Conservation (phyloP, 768 basidiomycete species). For the Hypholoma sublateritium region DNA sequence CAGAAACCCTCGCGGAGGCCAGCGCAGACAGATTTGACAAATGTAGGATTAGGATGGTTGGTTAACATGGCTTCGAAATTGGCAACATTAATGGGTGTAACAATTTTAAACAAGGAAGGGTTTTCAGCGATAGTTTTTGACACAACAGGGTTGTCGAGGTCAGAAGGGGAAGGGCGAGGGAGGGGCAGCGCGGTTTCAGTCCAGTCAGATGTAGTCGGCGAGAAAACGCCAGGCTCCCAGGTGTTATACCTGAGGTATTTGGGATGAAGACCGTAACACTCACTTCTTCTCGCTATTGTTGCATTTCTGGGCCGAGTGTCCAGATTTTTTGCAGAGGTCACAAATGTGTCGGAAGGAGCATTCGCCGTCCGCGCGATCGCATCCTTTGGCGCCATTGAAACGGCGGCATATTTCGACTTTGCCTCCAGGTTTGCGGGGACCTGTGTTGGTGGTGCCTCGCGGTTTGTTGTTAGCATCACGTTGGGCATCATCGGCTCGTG, state of each 20-base stretch:
- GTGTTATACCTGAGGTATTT: slow-evolving; percentile 15
- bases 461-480: neutral
- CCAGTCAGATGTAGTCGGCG: slow-evolving; percentile 16
- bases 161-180: slow-evolving; percentile 11
- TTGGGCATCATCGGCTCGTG: neutral
- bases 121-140: slow-evolving; percentile 22
- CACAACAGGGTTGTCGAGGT: slow-evolving; percentile 15
- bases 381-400: neutral
- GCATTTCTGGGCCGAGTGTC: neutral
- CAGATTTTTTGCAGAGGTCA: neutral
- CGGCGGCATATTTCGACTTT: neutral
- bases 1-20: slow-evolving; percentile 40
- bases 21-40: slow-evolving; percentile 30
- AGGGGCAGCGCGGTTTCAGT: slow-evolving; percentile 14
- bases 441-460: neutral
- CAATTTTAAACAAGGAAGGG: slow-evolving; percentile 34
- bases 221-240: slow-evolving; percentile 1
- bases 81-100: slow-evolving; percentile 24
- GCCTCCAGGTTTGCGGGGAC: neutral
- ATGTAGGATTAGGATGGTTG: slow-evolving; percentile 41
- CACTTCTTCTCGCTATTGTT: neutral
- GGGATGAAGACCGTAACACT: neutral
- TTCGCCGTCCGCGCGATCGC: neutral
- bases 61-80: slow-evolving; percentile 12
- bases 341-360: neutral